Base-by-base conservation (phyloP, 2,329 filamentous ascomycete species). In the Lojkania enalia region DNA sequence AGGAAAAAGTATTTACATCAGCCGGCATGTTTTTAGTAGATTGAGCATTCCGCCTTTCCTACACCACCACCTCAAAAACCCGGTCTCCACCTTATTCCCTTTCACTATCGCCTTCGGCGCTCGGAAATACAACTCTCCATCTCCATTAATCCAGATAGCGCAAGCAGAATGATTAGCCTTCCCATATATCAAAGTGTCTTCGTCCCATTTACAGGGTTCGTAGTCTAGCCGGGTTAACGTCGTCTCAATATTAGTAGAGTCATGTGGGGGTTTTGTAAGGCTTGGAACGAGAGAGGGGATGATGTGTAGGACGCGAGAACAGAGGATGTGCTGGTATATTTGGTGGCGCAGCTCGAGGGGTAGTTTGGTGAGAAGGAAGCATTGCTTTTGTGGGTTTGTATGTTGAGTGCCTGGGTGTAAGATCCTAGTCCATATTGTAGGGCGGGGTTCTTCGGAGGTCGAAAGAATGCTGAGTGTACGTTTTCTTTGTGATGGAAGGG, bases 31-130 rank as follows among this genome's bases (percentile, higher is more conserved):
- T 29, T 23, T 39, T 39, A 47, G 13, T 11, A 47, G 20, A 20
- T 14, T 29, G 20, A 42, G 27, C 6, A 16, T 14, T 19, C 29
- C 7, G 12, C 39, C 29, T 32, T 35, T 46, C 30, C 32, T 19
- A 14, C 5, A 14, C 43, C 37, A 46, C 43, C 43, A 46, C 18
- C 43, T 35, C 27, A 35, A n/a, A 23, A 35, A 46, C 18, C 43
- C 41, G 4, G 4, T 20, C 12, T 41, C 43, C 13, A 46, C 13
- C 7, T 37, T 18, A 12, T 14, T 14, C 13, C 20, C 43, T 5
- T 23, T 15, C 19, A 25, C 14, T 11, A 33, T 15, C 30, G 30
- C 20, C 5, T 29, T 4, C 20, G 29, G 30, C 12, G 37, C 36
- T 16, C 20, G 16, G 18, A 35, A 46, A 30, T 46, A 41, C 1